phyloP scores from a whole-genome alignment of 306 rosid species.

The Cyclanthera cordifolia region DNA sequence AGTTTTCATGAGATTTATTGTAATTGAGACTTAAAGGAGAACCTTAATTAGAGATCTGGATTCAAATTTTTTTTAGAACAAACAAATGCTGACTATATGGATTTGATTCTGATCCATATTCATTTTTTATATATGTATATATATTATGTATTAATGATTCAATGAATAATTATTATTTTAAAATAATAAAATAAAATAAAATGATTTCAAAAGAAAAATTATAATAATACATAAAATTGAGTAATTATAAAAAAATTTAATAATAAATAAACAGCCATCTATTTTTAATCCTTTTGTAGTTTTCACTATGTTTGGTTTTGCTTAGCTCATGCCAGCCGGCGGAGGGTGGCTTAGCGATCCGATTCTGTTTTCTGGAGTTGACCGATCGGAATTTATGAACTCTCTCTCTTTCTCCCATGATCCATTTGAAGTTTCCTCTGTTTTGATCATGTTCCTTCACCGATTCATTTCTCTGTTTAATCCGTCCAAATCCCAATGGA shows the following conservation, averaged over 20 bases:
- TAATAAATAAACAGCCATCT: neutral
- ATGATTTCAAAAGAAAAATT: too few species aligned
- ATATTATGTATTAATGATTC: too few species aligned
- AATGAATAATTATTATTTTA: too few species aligned
- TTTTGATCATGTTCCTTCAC: neutral
- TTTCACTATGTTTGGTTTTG: neutral
- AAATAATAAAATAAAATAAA: too few species aligned
- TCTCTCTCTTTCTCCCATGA: neutral
- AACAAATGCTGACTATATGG: too few species aligned
- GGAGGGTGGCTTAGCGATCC: neutral
- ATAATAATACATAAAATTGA: too few species aligned
- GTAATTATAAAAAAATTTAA: too few species aligned
- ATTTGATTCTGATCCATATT: neutral
- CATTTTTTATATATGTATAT: too few species aligned
- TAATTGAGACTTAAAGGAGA: too few species aligned
- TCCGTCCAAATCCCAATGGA: neutral
- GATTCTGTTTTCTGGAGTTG: slow-evolving; percentile 2
- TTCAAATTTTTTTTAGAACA: neutral
- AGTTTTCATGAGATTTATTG: too few species aligned
- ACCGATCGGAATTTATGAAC: neutral
- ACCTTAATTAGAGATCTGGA: too few species aligned
- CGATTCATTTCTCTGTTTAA: neutral
- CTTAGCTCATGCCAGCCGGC: neutral
- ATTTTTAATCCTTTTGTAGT: neutral
- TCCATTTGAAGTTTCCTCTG: neutral